A percentile compares a stretch with the other conserved stretches of the same genome.
Evolutionary conservation across 768 basidiomycete species (phyloP).

Genomic region (Termitomyces sp.): DNA sequence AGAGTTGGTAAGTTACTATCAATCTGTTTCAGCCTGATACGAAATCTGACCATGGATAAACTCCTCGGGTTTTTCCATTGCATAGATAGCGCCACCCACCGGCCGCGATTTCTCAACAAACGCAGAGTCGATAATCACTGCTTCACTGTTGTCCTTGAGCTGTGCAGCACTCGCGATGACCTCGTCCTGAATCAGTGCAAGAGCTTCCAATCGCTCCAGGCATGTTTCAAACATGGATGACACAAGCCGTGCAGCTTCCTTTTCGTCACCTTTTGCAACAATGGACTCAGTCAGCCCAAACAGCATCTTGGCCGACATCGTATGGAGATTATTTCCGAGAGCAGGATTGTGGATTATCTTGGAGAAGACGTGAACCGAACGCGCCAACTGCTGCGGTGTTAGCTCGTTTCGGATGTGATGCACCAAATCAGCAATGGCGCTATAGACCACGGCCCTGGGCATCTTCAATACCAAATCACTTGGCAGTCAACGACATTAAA

Average conservation of each 20-base stretch:
- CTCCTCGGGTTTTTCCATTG: conserved; percentile 78
- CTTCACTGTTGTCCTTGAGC: conserved; percentile 40
- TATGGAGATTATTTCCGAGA: conserved; percentile 75
- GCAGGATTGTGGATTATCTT: conserved; percentile 86
- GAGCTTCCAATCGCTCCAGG: conserved; percentile 78
- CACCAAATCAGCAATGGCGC: conserved; percentile 86
- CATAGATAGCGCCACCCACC: conserved; percentile 69
- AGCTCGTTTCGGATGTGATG: conserved; percentile 88
- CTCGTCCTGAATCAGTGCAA: conserved; percentile 61
- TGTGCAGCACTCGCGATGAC: conserved; percentile 42
- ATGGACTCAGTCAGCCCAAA: conserved; percentile 85
- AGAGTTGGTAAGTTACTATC: conserved; percentile 7
- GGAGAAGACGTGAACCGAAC: conserved; percentile 80
- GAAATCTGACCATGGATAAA: conserved; percentile 62
- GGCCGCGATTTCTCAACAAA: conserved; percentile 85
- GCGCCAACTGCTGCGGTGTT: conserved; percentile 64
- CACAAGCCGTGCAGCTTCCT: conserved; percentile 66
- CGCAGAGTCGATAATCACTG: conserved; percentile 43
- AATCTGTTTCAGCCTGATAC: not conserved
- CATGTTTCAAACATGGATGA: conserved; percentile 75
- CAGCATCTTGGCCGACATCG: conserved; percentile 89
- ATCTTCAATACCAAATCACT: conserved; percentile 5
- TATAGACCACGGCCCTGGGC: conserved; percentile 70
- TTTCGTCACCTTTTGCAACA: conserved; percentile 63
- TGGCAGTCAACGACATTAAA: not conserved